phyloP scores from a whole-genome alignment of 2,329 filamentous ascomycete species.

The Tolypocladium sp. region DNA sequence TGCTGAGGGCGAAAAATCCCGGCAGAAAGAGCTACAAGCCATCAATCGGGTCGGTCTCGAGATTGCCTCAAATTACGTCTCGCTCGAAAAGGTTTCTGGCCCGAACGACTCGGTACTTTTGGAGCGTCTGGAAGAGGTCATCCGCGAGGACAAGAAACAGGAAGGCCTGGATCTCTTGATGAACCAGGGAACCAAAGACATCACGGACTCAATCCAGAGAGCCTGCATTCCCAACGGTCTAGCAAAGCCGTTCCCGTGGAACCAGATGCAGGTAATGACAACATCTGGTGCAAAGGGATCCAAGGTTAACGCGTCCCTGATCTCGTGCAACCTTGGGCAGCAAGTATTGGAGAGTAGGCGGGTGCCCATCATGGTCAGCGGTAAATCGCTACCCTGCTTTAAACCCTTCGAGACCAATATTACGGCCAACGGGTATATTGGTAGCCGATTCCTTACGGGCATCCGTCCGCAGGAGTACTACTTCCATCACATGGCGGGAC shows the following conservation, averaged over 20 bases:
- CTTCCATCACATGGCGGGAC: slow-evolving; percentile 98
- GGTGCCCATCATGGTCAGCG: slow-evolving; percentile 95
- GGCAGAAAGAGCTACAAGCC: slow-evolving; percentile 58
- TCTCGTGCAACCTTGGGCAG: slow-evolving; percentile 94
- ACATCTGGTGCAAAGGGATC: slow-evolving; percentile 91
- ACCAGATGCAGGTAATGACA: slow-evolving; percentile 99
- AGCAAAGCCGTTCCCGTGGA: slow-evolving; percentile 86
- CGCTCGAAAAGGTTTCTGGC: slow-evolving; percentile 56
- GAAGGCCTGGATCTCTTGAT: slow-evolving; percentile 78
- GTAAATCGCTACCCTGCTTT: slow-evolving; percentile 92
- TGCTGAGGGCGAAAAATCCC: slow-evolving; percentile 61
- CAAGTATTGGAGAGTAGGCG: slow-evolving; percentile 91
- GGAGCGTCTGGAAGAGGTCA: slow-evolving; percentile 74
- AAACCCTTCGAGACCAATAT: slow-evolving; percentile 83
- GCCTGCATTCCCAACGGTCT: slow-evolving; percentile 74
- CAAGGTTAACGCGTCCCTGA: slow-evolving; percentile 89
- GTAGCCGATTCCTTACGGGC: slow-evolving; percentile 93
- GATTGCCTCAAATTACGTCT: slow-evolving; percentile 82
- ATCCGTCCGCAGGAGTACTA: slow-evolving; percentile 98
- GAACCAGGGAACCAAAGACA: slow-evolving; percentile 57
- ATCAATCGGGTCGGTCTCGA: slow-evolving; percentile 64
- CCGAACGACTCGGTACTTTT: slow-evolving; percentile 62
- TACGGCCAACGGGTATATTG: slow-evolving; percentile 89
- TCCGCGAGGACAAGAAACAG: slow-evolving; percentile 87
- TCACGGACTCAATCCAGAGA: slow-evolving; percentile 71